Percentiles rank a stretch among this genome's conserved stretches.
Evolutionary conservation across 2,329 filamentous ascomycete species (phyloP).

Genomic region (Hymenoscyphus scutula): DNA sequence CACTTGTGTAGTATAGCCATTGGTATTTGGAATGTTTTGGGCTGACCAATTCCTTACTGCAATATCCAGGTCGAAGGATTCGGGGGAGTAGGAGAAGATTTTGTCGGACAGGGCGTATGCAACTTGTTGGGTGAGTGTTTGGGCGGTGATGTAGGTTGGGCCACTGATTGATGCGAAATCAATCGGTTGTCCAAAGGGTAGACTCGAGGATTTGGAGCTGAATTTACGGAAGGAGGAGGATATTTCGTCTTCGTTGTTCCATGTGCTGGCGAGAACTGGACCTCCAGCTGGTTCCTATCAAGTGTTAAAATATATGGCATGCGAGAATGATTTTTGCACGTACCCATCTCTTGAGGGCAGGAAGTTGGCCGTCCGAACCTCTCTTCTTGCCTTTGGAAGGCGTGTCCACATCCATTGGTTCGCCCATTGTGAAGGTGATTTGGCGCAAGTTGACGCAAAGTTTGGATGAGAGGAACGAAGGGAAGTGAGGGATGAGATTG

Average conservation of each 20-base stretch:
- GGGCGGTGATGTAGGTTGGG: conserved; percentile 88
- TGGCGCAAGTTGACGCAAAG: background rate
- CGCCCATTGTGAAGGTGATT: conserved; percentile 25
- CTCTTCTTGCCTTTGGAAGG: conserved; percentile 28
- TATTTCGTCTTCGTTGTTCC: conserved; percentile 32
- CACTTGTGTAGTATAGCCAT: conserved; percentile 76
- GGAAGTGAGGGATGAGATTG: conserved; percentile 2
- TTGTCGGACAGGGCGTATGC: conserved; percentile 95
- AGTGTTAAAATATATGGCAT: background rate
- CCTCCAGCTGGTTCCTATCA: conserved; percentile 31
- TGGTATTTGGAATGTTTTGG: conserved; percentile 70
- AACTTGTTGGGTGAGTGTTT: conserved; percentile 92
- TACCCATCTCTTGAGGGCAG: conserved; percentile 24
- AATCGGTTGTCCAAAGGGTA: conserved; percentile 57
- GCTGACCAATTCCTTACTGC: conserved; percentile 76
- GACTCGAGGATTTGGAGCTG: conserved; percentile 45
- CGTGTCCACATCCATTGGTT: conserved; percentile 29
- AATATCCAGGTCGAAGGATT: conserved; percentile 86
- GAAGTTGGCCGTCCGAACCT: conserved; percentile 29
- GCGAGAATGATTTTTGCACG: background rate
- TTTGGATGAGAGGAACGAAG: background rate
- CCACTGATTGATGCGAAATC: conserved; percentile 67
- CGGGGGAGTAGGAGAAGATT: conserved; percentile 94
- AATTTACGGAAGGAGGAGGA: conserved; percentile 31
- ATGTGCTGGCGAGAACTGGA: conserved; percentile 31